These are phyloP conservation scores for Trypanosoma mega DNA, from an alignment of 208 protist species.

Conservation along the genomic window DNA sequence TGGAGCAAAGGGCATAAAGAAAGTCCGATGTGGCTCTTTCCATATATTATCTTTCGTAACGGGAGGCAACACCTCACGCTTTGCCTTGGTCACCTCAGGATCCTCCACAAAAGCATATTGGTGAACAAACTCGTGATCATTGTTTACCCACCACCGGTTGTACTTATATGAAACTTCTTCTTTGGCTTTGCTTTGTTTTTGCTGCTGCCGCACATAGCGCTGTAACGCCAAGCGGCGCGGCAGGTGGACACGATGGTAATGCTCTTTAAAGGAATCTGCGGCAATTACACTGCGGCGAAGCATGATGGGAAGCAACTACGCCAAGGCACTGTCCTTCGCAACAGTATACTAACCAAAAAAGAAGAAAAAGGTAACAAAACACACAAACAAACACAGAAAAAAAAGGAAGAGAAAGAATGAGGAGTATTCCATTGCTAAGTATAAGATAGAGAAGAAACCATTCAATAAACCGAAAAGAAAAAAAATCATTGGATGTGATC, in stretches of 20 bases:
- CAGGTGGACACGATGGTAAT: constrained; percentile 88
- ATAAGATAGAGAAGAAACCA: no score
- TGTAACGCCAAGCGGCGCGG: constrained; percentile 77
- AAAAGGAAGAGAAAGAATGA: no score
- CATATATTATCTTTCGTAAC: constrained; percentile 86
- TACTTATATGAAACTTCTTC: constrained; percentile 82
- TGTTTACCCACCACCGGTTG: constrained; percentile 90
- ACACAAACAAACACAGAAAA: no score
- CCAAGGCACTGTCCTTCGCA: no score
- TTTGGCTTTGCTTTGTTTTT: constrained; percentile 26
- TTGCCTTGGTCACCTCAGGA: constrained; percentile 66
- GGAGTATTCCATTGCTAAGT: no score
- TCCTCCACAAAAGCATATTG: constrained; percentile 88
- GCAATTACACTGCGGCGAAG: constrained; percentile 48
- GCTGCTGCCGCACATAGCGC: constrained; percentile 59
- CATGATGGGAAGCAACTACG: no score
- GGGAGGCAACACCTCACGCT: constrained; percentile 57
- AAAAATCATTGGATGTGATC: no score
- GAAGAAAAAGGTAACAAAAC: constrained; percentile 5
- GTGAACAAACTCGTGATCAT: constrained; percentile 90
- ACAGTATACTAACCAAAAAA: not conserved
- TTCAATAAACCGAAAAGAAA: no score
- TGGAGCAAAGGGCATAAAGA: constrained; percentile 87
- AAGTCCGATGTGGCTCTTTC: constrained; percentile 81
- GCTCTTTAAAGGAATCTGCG: constrained; percentile 84